These are phyloP conservation scores for Hypholoma sublateritium DNA, from an alignment of 768 basidiomycete species.

Conservation along the genomic window DNA sequence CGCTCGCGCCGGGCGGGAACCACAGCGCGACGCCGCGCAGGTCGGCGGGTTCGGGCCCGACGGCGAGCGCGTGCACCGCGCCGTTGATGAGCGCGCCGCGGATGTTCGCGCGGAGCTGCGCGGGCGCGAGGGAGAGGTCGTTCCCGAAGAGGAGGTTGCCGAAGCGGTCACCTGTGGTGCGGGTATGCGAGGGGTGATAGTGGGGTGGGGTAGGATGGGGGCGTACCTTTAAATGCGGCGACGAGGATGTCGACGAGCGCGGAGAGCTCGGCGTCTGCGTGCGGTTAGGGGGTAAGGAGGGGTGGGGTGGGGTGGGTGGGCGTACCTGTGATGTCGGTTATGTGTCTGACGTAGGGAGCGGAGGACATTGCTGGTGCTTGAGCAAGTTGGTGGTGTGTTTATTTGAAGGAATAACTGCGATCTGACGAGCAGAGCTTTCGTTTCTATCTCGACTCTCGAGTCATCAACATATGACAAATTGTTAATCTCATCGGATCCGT, in stretches of 20 bases:
- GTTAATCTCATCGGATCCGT: no score
- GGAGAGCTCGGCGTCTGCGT: slow-evolving; percentile 6
- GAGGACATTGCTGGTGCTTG: no score
- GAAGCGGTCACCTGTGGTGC: slow-evolving; percentile 16
- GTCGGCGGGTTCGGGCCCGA: slow-evolving; percentile 19
- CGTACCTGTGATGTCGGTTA: no score
- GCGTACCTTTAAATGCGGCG: slow-evolving; percentile 13
- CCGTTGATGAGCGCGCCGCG: slow-evolving; percentile 24
- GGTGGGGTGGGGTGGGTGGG: neutral
- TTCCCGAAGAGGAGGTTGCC: slow-evolving; percentile 18
- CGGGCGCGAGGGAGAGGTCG: slow-evolving; percentile 15
- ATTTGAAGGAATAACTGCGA: no score
- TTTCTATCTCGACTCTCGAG: no score
- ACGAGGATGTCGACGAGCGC: slow-evolving; percentile 5
- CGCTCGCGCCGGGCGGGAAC: slow-evolving; percentile 28
- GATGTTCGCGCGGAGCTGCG: slow-evolving; percentile 19
- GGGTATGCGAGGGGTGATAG: neutral
- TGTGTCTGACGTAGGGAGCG: no score
- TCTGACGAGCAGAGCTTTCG: no score
- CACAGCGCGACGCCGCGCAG: slow-evolving; percentile 31
- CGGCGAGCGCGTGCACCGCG: slow-evolving; percentile 23
- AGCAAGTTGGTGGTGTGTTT: no score
- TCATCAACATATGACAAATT: no score
- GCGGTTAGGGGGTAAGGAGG: neutral
- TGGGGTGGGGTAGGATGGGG: neutral